These are phyloP conservation scores for Evernia prunastri DNA, from an alignment of 495 filamentous ascomycete genomes.

Conservation along the genomic window DNA sequence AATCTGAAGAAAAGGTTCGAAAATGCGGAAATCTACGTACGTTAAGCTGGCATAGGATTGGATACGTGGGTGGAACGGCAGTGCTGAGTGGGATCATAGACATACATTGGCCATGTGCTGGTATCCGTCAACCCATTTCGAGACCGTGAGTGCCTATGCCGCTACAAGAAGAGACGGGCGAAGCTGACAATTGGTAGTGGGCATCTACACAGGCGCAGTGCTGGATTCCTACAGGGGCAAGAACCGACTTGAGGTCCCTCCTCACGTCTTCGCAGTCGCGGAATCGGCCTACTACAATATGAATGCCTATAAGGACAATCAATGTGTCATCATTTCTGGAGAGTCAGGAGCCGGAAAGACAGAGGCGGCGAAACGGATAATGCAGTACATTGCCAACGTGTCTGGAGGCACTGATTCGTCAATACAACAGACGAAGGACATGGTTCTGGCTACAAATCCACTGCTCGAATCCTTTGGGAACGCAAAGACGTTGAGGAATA, in stretches of 20 bases:
- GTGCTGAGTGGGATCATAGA: conserved; percentile 44
- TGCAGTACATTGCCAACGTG: conserved; percentile 98
- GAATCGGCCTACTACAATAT: conserved; percentile 98
- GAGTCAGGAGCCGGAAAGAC: conserved; percentile 99
- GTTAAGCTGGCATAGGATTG: conserved; percentile 27
- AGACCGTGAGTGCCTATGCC: conserved; percentile 54
- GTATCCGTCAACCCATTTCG: conserved; percentile 99
- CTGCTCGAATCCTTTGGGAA: conserved; percentile 97
- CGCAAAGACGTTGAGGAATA: conserved; percentile 95
- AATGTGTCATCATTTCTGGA: conserved; percentile 98
- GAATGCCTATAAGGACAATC: conserved; percentile 98
- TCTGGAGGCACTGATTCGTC: conserved; percentile 82
- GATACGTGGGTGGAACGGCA: conserved; percentile 24
- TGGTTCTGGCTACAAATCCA: conserved; percentile 97
- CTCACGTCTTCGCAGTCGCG: conserved; percentile 96
- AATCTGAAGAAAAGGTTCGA: conserved; percentile 97
- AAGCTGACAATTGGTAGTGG: conserved; percentile 49
- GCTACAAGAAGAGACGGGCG: conserved; percentile 6
- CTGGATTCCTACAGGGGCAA: conserved; percentile 89
- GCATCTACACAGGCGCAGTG: conserved; percentile 93
- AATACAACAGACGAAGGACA: conserved; percentile 97
- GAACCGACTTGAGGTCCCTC: conserved; percentile 91
- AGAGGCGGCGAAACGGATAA: conserved; percentile 97
- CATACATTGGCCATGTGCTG: conserved; percentile 99
- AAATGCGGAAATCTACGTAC: conserved; percentile 90